These are phyloP conservation scores for Russula dissimulans DNA, from an alignment of 768 basidiomycete genomes.

Conservation along the genomic window DNA sequence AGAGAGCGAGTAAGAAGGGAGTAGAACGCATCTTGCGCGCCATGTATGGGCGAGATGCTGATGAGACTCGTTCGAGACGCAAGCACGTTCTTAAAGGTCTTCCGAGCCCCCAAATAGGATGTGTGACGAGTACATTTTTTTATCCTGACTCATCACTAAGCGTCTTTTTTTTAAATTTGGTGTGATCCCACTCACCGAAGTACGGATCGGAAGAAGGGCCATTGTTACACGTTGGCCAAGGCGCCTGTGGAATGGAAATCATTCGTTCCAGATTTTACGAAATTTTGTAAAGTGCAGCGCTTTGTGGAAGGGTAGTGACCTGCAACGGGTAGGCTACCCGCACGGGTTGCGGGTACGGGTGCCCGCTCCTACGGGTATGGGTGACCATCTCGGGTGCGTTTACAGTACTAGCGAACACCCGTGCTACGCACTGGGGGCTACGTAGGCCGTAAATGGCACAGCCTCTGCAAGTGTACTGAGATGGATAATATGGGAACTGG, in stretches of 20 bases:
- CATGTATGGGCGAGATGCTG: slow-evolving; percentile 1
- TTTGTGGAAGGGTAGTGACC: not conserved
- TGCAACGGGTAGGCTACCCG: no score
- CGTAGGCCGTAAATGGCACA: no score
- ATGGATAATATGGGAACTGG: no score
- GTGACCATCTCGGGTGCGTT: no score
- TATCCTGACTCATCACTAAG: not conserved
- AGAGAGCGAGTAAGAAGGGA: not conserved
- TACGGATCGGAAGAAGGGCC: not conserved
- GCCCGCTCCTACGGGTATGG: no score
- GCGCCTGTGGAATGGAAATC: not conserved
- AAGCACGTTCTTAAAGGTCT: slow-evolving; percentile 9
- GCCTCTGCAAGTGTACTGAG: no score
- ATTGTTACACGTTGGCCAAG: not conserved
- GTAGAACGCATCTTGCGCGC: slow-evolving; percentile 12
- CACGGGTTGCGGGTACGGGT: no score
- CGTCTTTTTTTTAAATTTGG: not conserved
- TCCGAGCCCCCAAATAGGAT: not conserved
- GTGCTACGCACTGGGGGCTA: no score
- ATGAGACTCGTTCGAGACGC: not conserved
- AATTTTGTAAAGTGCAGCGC: not conserved
- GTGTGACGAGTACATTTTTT: not conserved
- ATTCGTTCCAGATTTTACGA: not conserved
- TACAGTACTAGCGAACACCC: no score
- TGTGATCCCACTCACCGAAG: not conserved